Base-by-base conservation (phyloP, 495 filamentous ascomycete genomes). In the Penicillium subrubescens region DNA sequence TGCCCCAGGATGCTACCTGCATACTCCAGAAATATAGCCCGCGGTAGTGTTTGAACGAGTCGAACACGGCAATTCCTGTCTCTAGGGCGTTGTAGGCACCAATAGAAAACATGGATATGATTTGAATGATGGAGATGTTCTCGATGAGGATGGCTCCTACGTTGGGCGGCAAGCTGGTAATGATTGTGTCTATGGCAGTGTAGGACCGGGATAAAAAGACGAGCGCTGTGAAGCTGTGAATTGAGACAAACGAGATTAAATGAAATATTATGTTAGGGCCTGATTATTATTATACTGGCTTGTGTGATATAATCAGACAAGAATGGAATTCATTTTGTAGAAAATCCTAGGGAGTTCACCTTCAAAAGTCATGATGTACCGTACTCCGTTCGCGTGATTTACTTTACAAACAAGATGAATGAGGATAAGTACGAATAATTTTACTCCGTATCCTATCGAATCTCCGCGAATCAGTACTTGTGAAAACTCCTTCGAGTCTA, bases 361-460 rank as follows among this genome's bases (percentile, higher is more conserved):
- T 48, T 48, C 44, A 48, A 48, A 48, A 48, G 44, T 48, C 44
- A 48, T 48, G 44, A 48, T 48, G n/a, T n/a, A n/a, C n/a, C n/a
- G 44, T 48, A 48, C 17, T 48, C 44, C 21, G 17, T 48, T 19
- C 44, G 44, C 44, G 11, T 17, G 21, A 48, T 48, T 48, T 48
- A 10, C 17, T 10, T n/a, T 48, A 48, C 44, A 17, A 31, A 48
- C 44, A 48, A 25, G 44, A 19, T 17, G 3, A 48, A 5, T 48
- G 44, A 48, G 44, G 21, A 17, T 48, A 48, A 48, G 44, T 48
- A 5, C 44, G 44, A 48, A 1, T 48, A 4, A 10, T 48, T 48
- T 17, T 48, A 48, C 44, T 25, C 17, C 17, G 44, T 8, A 19
- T 48, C 44, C 14, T 48, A 48, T 48, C 21, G 17, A 48, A n/a